Conservation (phyloP, 2,329 filamentous ascomycete genomes). For the Fusarium sp. region DNA sequence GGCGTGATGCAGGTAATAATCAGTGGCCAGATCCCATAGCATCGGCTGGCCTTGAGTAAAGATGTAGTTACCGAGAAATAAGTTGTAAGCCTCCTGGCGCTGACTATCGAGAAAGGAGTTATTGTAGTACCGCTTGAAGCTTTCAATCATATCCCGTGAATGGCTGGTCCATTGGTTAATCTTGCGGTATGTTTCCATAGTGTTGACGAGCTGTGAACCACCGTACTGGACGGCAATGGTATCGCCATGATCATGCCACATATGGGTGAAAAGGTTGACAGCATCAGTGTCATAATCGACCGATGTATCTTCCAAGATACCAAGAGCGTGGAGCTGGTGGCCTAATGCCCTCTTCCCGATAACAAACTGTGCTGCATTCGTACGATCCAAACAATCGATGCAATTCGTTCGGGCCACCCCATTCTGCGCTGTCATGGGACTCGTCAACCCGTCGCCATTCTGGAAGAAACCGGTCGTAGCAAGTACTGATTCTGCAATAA, state of each 20-base stretch:
- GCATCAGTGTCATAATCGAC: constrained; percentile 96
- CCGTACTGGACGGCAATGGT: constrained; percentile 98
- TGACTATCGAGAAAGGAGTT: constrained; percentile 99
- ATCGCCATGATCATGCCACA: constrained; percentile 98
- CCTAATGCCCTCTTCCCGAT: constrained; percentile 95
- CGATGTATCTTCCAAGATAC: constrained; percentile 80
- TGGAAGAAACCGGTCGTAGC: constrained; percentile 92
- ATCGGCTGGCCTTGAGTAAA: constrained; percentile 89
- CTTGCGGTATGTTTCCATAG: constrained; percentile 98
- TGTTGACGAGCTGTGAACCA: constrained; percentile 96
- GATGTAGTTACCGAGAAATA: constrained; percentile 96
- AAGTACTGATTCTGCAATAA: constrained; percentile 88
- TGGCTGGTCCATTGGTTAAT: constrained; percentile 99
- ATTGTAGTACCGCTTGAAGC: constrained; percentile 98
- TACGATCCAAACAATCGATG: constrained; percentile 96
- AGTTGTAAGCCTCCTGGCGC: constrained; percentile 95
- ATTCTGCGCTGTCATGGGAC: constrained; percentile 79
- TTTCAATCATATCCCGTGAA: constrained; percentile 98
- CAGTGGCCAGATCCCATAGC: constrained; percentile 94
- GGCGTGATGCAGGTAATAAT: constrained; percentile 95
- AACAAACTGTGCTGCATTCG: constrained; percentile 97
- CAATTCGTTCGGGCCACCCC: constrained; percentile 96
- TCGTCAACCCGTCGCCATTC: constrained; percentile 80
- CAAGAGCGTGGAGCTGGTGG: constrained; percentile 90
- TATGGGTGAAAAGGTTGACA: constrained; percentile 95